Evolutionary conservation across 208 protist genomes (phyloP).

Genomic region (Trypanosoma melophagium): DNA sequence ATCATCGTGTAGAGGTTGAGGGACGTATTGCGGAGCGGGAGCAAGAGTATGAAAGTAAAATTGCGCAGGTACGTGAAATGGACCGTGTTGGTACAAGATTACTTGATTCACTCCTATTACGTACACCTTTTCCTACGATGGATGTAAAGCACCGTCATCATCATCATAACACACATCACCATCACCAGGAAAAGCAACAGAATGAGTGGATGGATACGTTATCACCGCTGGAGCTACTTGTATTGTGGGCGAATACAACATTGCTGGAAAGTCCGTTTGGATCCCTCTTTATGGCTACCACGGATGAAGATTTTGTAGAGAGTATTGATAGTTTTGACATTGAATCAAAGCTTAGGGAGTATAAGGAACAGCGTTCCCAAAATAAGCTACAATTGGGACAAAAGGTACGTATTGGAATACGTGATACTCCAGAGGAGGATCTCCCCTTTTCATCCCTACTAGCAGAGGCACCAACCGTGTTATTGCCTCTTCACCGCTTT

Average conservation of each 20-base stretch:
- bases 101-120: constrained; percentile 56
- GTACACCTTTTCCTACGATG: constrained; percentile 5
- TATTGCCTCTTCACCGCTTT: constrained; percentile 19
- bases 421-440: not conserved
- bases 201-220: not conserved
- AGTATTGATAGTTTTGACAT: constrained; percentile 1
- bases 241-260: constrained; percentile 29
- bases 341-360: not conserved
- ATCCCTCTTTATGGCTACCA: constrained; percentile 7
- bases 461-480: constrained; percentile 14
- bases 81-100: constrained; percentile 63
- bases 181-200: no score
- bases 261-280: constrained; percentile 23
- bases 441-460: constrained; percentile 23
- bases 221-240: constrained; percentile 37
- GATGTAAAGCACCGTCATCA: no score
- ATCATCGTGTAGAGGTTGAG: constrained; percentile 35
- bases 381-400: not conserved
- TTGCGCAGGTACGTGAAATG: constrained; percentile 61
- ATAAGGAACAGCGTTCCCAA: not conserved
- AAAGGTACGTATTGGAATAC: not conserved
- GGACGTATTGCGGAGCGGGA: constrained; percentile 38
- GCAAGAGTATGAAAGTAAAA: constrained; percentile 43
- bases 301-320: constrained; percentile 16
- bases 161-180: no score